Conservation (phyloP, 1,284 basidiomycete species). For the Irpex lacteus region DNA sequence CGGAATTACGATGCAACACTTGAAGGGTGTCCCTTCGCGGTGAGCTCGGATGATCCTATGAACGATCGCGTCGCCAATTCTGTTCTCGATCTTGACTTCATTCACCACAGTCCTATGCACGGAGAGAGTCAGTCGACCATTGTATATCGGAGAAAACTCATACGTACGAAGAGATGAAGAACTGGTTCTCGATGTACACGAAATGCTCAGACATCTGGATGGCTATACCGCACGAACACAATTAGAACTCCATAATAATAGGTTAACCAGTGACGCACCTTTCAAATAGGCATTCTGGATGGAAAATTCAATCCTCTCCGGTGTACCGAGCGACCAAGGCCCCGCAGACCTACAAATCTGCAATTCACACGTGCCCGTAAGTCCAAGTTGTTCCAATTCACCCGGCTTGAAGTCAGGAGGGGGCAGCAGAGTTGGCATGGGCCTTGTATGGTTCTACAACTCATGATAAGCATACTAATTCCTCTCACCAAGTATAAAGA, state of each 20-base stretch:
- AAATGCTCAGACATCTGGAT: constrained; percentile 95
- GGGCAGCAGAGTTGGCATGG: constrained; percentile 94
- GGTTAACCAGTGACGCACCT: too few species aligned
- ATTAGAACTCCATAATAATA: too few species aligned
- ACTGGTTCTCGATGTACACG: constrained; percentile 97
- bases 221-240: constrained; percentile 42
- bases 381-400: constrained; percentile 78
- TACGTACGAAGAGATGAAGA: constrained; percentile 91
- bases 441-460: constrained; percentile 80
- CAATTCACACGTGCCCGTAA: constrained; percentile 96
- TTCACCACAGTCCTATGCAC: constrained; percentile 74
- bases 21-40: constrained; percentile 81
- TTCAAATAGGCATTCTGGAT: constrained; percentile 95
- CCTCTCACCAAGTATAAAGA: not conserved
- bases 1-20: constrained; percentile 92
- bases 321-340: constrained; percentile 95
- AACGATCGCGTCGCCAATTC: constrained; percentile 93
- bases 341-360: constrained; percentile 96
- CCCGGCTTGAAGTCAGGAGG: constrained; percentile 88
- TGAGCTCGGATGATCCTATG: constrained; percentile 90
- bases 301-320: constrained; percentile 84
- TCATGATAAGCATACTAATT: not conserved
- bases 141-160: too few species aligned
- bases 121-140: too few species aligned
- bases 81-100: constrained; percentile 88